A percentile compares a stretch with the other conserved stretches of the same genome.
These are phyloP conservation scores for Cercospora beticola DNA, from an alignment of 2,329 filamentous ascomycete genomes.

Conservation along the genomic window DNA sequence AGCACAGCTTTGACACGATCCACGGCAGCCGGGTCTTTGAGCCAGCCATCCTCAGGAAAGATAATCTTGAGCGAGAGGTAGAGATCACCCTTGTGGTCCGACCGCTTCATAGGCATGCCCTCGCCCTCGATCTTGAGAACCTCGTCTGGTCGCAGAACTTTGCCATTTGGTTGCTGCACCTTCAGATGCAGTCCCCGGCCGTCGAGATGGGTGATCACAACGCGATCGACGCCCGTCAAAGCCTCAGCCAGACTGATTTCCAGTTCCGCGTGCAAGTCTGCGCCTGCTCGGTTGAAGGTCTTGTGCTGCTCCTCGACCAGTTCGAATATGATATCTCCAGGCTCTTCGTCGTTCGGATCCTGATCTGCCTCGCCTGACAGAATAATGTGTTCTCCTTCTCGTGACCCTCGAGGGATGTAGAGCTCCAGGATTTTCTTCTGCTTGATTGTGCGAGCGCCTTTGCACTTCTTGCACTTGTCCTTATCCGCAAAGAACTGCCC, in stretches of 20 bases:
- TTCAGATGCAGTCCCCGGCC: constrained; percentile 83
- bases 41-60: constrained; percentile 86
- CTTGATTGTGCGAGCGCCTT: constrained; percentile 80
- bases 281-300: constrained; percentile 75
- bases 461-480: constrained; percentile 98
- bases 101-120: constrained; percentile 90
- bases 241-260: constrained; percentile 80
- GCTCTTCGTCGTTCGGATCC: constrained; percentile 79
- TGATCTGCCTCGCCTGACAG: constrained; percentile 94
- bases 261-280: constrained; percentile 80
- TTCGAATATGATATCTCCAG: constrained; percentile 90
- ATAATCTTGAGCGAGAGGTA: constrained; percentile 83
- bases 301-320: constrained; percentile 80
- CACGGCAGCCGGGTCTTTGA: constrained; percentile 66
- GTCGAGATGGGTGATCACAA: constrained; percentile 89
- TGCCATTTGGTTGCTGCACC: constrained; percentile 68
- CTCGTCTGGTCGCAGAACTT: constrained; percentile 79
- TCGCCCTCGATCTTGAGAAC: constrained; percentile 83
- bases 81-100: constrained; percentile 79
- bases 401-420: constrained; percentile 82
- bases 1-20: constrained; percentile 72
- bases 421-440: constrained; percentile 94
- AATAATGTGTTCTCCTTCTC: constrained; percentile 82
- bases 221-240: constrained; percentile 82
- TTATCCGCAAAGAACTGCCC: constrained; percentile 91